These are phyloP conservation scores for Talaromyces borbonicus DNA, from an alignment of 495 filamentous ascomycete genomes.

Conservation along the genomic window DNA sequence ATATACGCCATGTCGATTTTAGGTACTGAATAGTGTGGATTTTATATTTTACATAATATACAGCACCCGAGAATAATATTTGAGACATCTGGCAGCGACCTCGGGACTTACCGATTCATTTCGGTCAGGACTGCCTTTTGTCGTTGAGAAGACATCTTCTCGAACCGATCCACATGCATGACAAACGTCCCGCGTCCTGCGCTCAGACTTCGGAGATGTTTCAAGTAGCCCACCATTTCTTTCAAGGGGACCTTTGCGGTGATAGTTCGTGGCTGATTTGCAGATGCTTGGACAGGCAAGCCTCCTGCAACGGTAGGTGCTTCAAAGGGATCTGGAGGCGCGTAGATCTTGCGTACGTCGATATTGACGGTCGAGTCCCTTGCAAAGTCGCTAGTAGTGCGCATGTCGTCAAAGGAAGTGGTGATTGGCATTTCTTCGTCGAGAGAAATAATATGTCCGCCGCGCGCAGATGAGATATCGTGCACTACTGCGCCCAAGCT, in stretches of 20 bases:
- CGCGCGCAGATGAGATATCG: conserved; percentile 72
- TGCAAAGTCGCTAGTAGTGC: conserved; percentile 9
- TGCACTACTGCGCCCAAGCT: conserved; percentile 79
- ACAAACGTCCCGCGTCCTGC: conserved; percentile 84
- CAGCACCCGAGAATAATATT: background rate
- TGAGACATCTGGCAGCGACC: background rate
- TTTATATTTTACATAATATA: background rate
- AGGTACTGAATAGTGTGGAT: too few relatives aligned
- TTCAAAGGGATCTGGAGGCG: conserved; percentile 76
- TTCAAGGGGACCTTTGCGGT: conserved; percentile 80
- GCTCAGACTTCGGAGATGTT: conserved; percentile 79
- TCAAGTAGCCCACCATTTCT: conserved; percentile 96
- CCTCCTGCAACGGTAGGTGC: conserved; percentile 22
- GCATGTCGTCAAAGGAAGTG: conserved; percentile 12
- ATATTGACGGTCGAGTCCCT: conserved; percentile 34
- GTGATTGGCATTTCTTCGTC: conserved; percentile 45
- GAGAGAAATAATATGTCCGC: conserved; percentile 77
- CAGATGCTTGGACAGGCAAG: conserved; percentile 13
- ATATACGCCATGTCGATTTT: background rate
- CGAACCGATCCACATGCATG: conserved; percentile 85
- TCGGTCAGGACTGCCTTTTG: conserved; percentile 47
- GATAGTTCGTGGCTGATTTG: conserved; percentile 48
- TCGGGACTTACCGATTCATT: conserved; percentile 17
- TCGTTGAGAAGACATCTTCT: conserved; percentile 63
- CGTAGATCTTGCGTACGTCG: conserved; percentile 64